Base-by-base conservation (phyloP, 2,329 filamentous ascomycete genomes). In the Verticillium alfalfae region DNA sequence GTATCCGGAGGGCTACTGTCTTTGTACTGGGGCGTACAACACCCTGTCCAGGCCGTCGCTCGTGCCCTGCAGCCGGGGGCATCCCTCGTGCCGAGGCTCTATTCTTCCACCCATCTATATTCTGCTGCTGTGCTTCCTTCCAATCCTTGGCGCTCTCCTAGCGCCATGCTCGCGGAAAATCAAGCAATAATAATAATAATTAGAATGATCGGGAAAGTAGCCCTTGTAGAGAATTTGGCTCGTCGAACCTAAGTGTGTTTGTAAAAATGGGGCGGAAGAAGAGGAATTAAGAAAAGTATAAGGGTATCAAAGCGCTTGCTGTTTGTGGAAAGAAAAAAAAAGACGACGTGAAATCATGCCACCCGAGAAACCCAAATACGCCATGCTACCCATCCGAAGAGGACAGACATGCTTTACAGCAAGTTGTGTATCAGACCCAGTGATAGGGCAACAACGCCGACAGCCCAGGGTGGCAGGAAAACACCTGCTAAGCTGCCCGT, bases 401-500 rank as follows among this genome's bases (percentile, higher is more conserved):
- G 18, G 45, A 22, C 45, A 31, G 18, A 18, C 18, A n/a, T 52
- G 45, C 45, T 52, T 10, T 52, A 52, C 18, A 52, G 18, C 45
- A 52, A 18, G 18, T 52, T 52, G 18, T 52, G n/a, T 18, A 12
- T 18, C n/a, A 52, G 60, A 16, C 45, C 52, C 15, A 57, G 12
- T 12, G 59, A 57, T 18, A 61, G 59, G 18, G 62, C 56, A 15
- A 63, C 52, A 13, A 56, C 26, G 9, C 60, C 41, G 8, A 45
- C 57, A 2, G 61, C 56, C 62, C 65, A 64, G 4, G 61, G 58
- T 3, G 64, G 61, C 36, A 65, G 60, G 8, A 70, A 58, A 12
- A 60, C 18, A 0, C 62, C 68, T 1, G 67, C 65, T 5, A 59
- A 63, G 22, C 65, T 66, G 2, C 68, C 69, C 5, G 68, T 60